A percentile compares a stretch with the other conserved stretches of the same genome.
Evolutionary conservation across 2,329 filamentous ascomycete species (phyloP).

Genomic region (Scedosporium aurantiacum): DNA sequence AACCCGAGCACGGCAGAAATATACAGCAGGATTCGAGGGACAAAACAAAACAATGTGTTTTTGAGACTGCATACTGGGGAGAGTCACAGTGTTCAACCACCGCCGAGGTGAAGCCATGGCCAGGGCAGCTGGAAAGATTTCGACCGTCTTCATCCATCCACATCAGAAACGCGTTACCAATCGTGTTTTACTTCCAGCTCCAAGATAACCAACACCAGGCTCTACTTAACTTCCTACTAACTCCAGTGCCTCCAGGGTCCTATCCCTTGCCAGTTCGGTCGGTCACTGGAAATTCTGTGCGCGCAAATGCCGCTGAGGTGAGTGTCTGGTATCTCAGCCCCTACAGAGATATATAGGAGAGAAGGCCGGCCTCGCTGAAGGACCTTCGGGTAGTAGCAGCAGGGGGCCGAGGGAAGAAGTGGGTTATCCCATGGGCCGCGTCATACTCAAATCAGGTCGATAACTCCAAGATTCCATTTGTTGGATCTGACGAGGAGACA

Average conservation of each 20-base stretch:
- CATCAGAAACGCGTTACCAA: conserved; percentile 11
- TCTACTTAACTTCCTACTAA: neutral
- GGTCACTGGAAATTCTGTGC: neutral
- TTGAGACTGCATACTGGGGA: conserved; percentile 17
- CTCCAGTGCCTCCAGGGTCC: neutral
- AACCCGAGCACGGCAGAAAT: no score
- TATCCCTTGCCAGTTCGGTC: neutral
- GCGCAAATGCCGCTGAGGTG: neutral
- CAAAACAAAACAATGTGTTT: no score
- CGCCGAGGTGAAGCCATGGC: conserved; percentile 8
- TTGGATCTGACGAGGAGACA: no score
- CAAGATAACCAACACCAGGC: neutral
- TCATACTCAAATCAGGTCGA: no score
- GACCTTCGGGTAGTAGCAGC: neutral
- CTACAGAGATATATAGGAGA: neutral
- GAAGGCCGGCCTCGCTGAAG: neutral
- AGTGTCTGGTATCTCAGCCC: neutral
- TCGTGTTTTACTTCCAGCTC: conserved; percentile 16
- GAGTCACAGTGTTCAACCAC: conserved; percentile 19
- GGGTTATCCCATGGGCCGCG: neutral
- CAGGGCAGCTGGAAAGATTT: neutral
- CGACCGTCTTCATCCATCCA: conserved; percentile 14
- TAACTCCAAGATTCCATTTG: no score
- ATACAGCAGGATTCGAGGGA: no score
- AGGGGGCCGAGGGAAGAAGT: neutral